A percentile compares a stretch with the other conserved stretches of the same genome.
These are phyloP conservation scores for Luzula sylvatica DNA, from an alignment of 176 grass and related monocot genomes.

Conservation along the genomic window DNA sequence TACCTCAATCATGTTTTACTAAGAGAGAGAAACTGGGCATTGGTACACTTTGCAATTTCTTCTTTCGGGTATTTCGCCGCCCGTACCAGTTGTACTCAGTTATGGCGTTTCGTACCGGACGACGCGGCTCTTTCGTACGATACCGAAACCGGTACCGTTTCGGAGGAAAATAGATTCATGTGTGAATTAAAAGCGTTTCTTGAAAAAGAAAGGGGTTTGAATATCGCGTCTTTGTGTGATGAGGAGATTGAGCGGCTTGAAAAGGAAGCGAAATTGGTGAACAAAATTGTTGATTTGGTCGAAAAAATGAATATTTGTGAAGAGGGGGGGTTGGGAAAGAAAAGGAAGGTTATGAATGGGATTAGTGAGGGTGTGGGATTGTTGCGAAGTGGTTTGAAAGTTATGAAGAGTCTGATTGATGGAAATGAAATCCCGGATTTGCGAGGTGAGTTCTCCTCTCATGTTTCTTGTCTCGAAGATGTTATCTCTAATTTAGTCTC, in stretches of 20 bases:
- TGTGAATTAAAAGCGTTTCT: conserved; percentile 66
- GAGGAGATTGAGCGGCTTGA: conserved; percentile 37
- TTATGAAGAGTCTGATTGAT: conserved; percentile 37
- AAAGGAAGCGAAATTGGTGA: conserved; percentile 43
- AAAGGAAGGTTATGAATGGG: too few relatives aligned
- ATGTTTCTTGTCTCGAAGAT: too few relatives aligned
- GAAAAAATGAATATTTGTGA: too few relatives aligned
- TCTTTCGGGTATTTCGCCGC: conserved; percentile 86
- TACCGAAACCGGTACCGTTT: conserved; percentile 29
- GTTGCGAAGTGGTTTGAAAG: conserved; percentile 67
- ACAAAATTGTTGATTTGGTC: conserved; percentile 29
- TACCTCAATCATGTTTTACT: conserved; percentile 64
- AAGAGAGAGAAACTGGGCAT: conserved; percentile 64
- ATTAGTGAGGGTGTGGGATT: conserved; percentile 63
- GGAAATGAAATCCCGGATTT: conserved; percentile 31
- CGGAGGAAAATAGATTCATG: conserved; percentile 69
- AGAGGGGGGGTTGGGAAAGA: too few relatives aligned
- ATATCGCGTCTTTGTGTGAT: conserved; percentile 23
- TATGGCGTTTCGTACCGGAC: conserved; percentile 75
- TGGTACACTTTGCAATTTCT: conserved; percentile 53
- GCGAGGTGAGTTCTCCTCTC: conserved; percentile 37
- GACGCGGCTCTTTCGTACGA: conserved; percentile 82
- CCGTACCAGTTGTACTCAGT: conserved; percentile 67
- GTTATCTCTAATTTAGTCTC: too few relatives aligned
- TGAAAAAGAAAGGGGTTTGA: conserved; percentile 51